Evolutionary conservation across 164 flowering plant genomes (phyloP).

Genomic region (Sextonia rubra): DNA sequence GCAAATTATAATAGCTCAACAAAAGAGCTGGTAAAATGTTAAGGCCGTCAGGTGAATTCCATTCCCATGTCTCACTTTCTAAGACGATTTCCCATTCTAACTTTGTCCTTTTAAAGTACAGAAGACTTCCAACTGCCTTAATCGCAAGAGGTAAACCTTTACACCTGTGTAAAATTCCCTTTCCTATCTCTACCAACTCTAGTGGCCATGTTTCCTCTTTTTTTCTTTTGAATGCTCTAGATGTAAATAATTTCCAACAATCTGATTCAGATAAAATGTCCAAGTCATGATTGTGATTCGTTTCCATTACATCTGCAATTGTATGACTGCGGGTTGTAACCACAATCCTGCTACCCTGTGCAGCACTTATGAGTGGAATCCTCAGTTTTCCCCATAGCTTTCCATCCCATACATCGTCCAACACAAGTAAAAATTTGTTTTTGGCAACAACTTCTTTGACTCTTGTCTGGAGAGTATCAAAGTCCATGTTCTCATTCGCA

Average conservation of each 20-base stretch:
- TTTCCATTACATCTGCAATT: not conserved
- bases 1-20: conserved; percentile 18
- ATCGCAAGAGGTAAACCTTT: conserved; percentile 19
- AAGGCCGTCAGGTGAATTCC: not conserved
- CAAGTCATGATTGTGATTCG: not conserved
- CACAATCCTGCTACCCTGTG: conserved; percentile 5
- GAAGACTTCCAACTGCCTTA: conserved; percentile 11
- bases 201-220: not conserved
- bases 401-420: conserved; percentile 18
- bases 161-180: conserved; percentile 13
- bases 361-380: not conserved
- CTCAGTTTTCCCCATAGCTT: not conserved
- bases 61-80: conserved; percentile 14
- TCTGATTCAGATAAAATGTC: not conserved
- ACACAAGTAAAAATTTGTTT: conserved; percentile 10
- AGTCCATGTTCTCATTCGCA: no score
- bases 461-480: not conserved
- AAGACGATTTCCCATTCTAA: conserved; percentile 10
- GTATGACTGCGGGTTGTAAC: conserved; percentile 1
- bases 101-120: conserved; percentile 6
- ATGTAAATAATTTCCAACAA: conserved; percentile 5
- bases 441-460: not conserved
- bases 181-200: not conserved
- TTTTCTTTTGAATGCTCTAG: conserved; percentile 6
- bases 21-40: conserved; percentile 11